Evolutionary conservation across 2,329 filamentous ascomycete species (phyloP).

Genomic region (Coniochaeta sp.): DNA sequence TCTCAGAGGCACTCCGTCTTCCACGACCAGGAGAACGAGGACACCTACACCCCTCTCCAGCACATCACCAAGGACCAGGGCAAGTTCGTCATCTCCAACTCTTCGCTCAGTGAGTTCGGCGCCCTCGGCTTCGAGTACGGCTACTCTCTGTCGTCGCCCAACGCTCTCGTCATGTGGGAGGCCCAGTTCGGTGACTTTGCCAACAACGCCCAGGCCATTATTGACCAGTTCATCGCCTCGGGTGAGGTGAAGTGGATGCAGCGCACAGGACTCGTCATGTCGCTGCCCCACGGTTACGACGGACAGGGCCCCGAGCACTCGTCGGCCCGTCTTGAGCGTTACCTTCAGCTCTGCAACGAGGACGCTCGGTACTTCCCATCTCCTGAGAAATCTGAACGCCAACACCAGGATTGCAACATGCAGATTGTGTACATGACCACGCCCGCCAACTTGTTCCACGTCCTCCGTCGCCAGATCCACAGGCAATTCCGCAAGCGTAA

Average conservation of each 20-base stretch:
- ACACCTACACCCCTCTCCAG: conserved; percentile 87
- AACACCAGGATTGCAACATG: conserved; percentile 99
- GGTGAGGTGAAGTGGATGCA: conserved; percentile 99
- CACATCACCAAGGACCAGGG: conserved; percentile 85
- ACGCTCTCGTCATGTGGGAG: conserved; percentile 98
- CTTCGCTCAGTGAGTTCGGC: conserved; percentile 65
- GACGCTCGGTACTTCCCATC: conserved; percentile 90
- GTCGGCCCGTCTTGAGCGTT: conserved; percentile 93
- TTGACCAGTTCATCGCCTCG: conserved; percentile 97
- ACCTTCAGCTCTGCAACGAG: conserved; percentile 95
- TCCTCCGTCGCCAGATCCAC: conserved; percentile 95
- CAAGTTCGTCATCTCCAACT: conserved; percentile 96
- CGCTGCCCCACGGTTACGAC: conserved; percentile 94
- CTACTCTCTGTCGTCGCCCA: conserved; percentile 93
- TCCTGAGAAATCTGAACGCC: conserved; percentile 82
- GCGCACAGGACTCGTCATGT: conserved; percentile 92
- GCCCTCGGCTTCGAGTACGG: conserved; percentile 97
- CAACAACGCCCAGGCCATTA: conserved; percentile 98
- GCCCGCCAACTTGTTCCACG: conserved; percentile 92
- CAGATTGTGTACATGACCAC: conserved; percentile 98
- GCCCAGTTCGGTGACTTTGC: conserved; percentile 99
- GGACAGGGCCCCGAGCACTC: conserved; percentile 98
- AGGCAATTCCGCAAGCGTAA: conserved; percentile 98
- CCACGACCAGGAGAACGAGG: conserved; percentile 93
- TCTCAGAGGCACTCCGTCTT: conserved; percentile 96